phyloP scores from a whole-genome alignment of 352 stramenopile genomes.

The Aphanomyces stellatus region DNA sequence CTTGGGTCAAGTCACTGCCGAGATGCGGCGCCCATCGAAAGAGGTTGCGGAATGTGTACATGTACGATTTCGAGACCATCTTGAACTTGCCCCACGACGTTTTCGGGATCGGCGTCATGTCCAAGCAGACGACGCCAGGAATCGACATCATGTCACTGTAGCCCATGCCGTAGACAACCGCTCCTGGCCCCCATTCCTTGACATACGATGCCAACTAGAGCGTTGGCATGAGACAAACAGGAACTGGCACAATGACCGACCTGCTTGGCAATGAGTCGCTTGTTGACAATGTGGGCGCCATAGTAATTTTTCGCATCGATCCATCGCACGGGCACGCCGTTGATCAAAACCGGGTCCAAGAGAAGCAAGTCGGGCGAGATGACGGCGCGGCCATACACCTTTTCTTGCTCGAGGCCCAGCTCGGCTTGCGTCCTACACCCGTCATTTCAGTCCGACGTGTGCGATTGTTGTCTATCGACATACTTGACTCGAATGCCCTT shows the following conservation, averaged over 20 bases:
- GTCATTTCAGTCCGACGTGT: too few species aligned
- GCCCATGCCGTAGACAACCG: constrained; percentile 81
- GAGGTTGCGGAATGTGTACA: constrained; percentile 52
- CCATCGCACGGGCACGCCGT: constrained; percentile 76
- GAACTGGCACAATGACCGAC: neutral
- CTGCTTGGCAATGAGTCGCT: constrained; percentile 74
- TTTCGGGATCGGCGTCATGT: constrained; percentile 75
- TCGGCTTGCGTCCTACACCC: constrained; percentile 56
- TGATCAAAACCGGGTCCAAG: constrained; percentile 72
- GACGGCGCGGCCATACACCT: constrained; percentile 53
- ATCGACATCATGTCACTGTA: constrained; percentile 84
- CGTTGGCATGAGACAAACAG: neutral
- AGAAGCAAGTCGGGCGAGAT: constrained; percentile 77
- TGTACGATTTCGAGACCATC: constrained; percentile 65
- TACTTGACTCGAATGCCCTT: constrained; percentile 73
- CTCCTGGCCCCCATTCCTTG: constrained; percentile 76
- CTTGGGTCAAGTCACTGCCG: constrained; percentile 61
- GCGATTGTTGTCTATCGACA: too few species aligned
- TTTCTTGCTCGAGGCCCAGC: constrained; percentile 51
- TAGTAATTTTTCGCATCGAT: constrained; percentile 87
- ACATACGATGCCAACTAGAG: constrained; percentile 55
- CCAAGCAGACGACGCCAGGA: constrained; percentile 67
- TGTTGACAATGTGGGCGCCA: constrained; percentile 81
- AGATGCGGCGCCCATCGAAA: constrained; percentile 77
- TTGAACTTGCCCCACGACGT: constrained; percentile 58